These are phyloP conservation scores for Endoconidiophora laricicola DNA, from an alignment of 2,329 filamentous ascomycete genomes.

Conservation along the genomic window DNA sequence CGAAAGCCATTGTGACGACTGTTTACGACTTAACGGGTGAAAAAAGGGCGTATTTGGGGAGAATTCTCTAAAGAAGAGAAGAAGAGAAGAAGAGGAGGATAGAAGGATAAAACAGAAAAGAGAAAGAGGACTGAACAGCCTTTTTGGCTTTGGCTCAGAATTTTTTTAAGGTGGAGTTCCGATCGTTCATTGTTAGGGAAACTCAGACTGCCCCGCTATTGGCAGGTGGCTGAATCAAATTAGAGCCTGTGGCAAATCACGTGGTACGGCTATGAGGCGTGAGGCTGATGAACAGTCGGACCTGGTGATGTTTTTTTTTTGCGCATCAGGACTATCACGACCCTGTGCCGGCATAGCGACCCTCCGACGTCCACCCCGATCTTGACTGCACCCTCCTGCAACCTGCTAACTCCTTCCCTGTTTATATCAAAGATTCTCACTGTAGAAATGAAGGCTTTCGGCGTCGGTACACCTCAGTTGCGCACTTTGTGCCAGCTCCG, in stretches of 20 bases:
- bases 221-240: conserved; percentile 5
- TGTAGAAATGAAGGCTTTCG: conserved; percentile 12
- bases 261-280: conserved; percentile 10
- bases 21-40: conserved; percentile 12
- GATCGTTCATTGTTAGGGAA: conserved; percentile 6
- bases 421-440: background rate
- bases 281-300: conserved; percentile 9
- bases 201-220: background rate
- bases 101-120: background rate
- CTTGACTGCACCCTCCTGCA: background rate
- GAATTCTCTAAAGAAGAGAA: conserved; percentile 17
- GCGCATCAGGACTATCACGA: background rate
- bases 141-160: conserved; percentile 13
- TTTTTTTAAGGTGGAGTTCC: conserved; percentile 12
- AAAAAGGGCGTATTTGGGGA: conserved; percentile 15
- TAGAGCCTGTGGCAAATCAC: conserved; percentile 4
- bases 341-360: background rate
- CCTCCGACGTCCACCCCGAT: background rate
- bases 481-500: conserved; percentile 20
- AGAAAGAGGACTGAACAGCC: conserved; percentile 3
- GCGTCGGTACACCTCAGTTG: conserved; percentile 18
- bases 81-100: conserved; percentile 15
- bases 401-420: background rate
- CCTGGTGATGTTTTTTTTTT: background rate
- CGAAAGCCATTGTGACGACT: conserved; percentile 69